These are phyloP conservation scores for Paecilomyces formosus DNA, from an alignment of 2,329 filamentous ascomycete genomes.

Conservation along the genomic window DNA sequence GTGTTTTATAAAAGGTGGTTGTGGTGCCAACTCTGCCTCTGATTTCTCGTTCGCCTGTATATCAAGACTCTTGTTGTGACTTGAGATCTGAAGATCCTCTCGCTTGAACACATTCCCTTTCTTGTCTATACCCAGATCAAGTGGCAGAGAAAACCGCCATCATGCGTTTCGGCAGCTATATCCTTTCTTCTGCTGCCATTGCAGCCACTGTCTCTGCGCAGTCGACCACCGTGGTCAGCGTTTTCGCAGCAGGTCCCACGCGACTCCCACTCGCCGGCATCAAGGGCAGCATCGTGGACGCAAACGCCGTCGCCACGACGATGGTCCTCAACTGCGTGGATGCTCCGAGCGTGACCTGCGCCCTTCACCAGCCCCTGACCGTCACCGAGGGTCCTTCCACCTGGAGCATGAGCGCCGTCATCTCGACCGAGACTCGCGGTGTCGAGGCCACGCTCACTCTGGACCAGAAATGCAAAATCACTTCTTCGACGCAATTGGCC, in stretches of 20 bases:
- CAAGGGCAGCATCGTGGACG: conserved; percentile 10
- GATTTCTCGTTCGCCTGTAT: neutral
- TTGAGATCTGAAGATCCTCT: neutral
- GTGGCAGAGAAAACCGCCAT: neutral
- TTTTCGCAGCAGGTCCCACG: conserved; percentile 7
- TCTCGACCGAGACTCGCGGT: conserved; percentile 2
- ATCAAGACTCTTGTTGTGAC: neutral
- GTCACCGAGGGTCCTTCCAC: conserved; percentile 14
- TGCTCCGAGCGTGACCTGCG: conserved; percentile 2
- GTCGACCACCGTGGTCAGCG: conserved; percentile 6
- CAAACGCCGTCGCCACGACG: conserved; percentile 10
- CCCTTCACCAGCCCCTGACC: conserved; percentile 8
- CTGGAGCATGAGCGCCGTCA: conserved; percentile 7
- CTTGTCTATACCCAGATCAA: neutral
- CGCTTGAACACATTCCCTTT: neutral
- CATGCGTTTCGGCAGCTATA: neutral
- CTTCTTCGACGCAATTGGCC: conserved; percentile 8
- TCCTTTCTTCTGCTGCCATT: neutral
- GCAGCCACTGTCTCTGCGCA: conserved; percentile 2
- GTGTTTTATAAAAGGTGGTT: neutral
- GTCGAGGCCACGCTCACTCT: conserved; percentile 5
- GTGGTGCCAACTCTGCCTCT: neutral
- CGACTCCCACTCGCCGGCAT: conserved; percentile 1
- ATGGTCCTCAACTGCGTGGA: conserved; percentile 9
- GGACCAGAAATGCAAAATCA: conserved; percentile 10